Conservation (phyloP, 164 flowering plant species). For the Euptelea pleiosperma region DNA sequence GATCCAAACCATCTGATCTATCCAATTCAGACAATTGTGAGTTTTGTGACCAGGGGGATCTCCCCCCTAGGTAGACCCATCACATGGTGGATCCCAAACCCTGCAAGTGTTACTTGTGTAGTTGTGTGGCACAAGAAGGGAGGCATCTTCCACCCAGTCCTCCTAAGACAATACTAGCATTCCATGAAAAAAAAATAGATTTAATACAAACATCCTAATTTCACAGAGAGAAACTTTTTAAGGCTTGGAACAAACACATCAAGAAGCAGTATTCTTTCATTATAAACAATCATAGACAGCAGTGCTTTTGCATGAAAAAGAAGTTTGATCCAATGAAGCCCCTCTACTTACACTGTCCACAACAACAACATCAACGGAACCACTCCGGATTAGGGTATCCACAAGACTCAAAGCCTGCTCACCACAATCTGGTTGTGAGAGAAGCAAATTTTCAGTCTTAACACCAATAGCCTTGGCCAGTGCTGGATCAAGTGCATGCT, state of each 20-base stretch:
- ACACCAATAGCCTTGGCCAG: constrained; percentile 89
- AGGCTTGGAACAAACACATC: neutral
- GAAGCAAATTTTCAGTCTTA: constrained; percentile 73
- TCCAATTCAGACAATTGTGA: neutral
- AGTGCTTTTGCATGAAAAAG: neutral
- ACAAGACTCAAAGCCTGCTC: constrained; percentile 97
- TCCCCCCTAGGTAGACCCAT: neutral
- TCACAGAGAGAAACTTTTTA: too few species aligned
- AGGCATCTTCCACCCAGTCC: neutral
- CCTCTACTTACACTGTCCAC: constrained; percentile 87
- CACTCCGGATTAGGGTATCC: constrained; percentile 87
- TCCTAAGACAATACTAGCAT: neutral
- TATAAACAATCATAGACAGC: too few species aligned
- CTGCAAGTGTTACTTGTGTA: too few species aligned
- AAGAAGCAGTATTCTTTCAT: neutral
- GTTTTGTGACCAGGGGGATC: neutral
- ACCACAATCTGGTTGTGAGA: constrained; percentile 93
- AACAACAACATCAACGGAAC: constrained; percentile 91
- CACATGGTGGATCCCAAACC: neutral
- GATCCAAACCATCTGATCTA: neutral
- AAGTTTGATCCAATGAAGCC: neutral
- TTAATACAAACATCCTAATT: neutral
- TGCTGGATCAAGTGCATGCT: constrained; percentile 92
- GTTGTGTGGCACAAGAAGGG: too few species aligned
- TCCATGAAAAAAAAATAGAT: neutral